A percentile compares a stretch with the other conserved stretches of the same genome.
Conservation (phyloP, 2,329 filamentous ascomycete genomes). For the Huntiella savannae region DNA sequence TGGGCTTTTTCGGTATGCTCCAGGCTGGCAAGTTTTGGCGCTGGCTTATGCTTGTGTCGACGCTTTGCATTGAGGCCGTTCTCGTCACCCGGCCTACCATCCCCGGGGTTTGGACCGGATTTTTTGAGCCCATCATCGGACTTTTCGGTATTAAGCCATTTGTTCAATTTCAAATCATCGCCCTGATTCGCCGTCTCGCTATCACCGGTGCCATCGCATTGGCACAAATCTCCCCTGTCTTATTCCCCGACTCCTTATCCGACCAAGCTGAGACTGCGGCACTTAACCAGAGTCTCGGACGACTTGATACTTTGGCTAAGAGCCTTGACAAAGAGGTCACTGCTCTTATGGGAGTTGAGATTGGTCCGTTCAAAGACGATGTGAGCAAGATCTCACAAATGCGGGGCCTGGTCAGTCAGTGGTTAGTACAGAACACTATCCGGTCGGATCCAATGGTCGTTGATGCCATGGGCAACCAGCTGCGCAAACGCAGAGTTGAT, state of each 20-base stretch:
- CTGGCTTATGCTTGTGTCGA: conserved; percentile 35
- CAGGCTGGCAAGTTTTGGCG: conserved; percentile 48
- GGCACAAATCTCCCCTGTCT: conserved; percentile 56
- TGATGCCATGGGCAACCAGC: conserved; percentile 51
- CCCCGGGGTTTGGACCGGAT: conserved; percentile 24
- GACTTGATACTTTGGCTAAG: conserved; percentile 40
- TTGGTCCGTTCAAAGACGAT: conserved; percentile 66
- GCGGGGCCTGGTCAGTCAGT: conserved; percentile 59
- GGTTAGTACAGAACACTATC: conserved; percentile 74
- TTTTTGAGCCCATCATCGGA: conserved; percentile 27
- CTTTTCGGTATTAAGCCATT: conserved; percentile 36
- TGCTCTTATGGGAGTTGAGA: conserved; percentile 55
- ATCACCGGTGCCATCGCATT: conserved; percentile 71
- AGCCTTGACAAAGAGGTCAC: conserved; percentile 49
- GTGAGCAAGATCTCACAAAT: conserved; percentile 31
- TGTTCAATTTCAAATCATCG: conserved; percentile 70
- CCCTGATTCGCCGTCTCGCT: conserved; percentile 54
- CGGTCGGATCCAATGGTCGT: conserved; percentile 62
- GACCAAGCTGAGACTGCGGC: conserved; percentile 26
- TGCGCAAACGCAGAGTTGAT: conserved; percentile 42
- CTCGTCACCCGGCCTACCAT: conserved; percentile 34
- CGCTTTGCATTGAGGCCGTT: conserved; percentile 38
- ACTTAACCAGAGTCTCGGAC: conserved; percentile 42
- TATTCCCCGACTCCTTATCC: conserved; percentile 20
- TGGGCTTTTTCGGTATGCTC: conserved; percentile 48